Evolutionary conservation across 176 grass and related monocot genomes (phyloP).

Genomic region (Rhynchospora breviuscula): DNA sequence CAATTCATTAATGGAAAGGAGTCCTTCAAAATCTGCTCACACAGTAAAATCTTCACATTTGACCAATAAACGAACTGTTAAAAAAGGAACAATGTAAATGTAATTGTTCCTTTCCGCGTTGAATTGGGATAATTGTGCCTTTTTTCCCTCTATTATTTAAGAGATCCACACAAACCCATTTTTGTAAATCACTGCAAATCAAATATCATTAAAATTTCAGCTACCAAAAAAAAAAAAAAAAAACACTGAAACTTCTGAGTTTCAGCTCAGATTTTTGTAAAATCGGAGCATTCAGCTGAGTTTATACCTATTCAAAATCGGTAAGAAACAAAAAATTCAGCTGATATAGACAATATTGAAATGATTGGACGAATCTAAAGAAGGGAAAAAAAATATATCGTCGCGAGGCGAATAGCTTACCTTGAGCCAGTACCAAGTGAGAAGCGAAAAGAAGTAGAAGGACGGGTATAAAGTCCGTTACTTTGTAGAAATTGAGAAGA

Average conservation of each 20-base stretch:
- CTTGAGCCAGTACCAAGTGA: constrained; percentile 20
- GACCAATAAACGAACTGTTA: background rate
- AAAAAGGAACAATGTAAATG: no score
- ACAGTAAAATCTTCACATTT: background rate
- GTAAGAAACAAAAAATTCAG: no score
- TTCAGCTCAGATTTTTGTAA: background rate
- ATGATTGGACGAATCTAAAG: background rate
- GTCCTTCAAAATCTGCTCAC: background rate
- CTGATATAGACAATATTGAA: background rate
- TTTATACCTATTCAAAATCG: no score
- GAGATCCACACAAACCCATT: no score
- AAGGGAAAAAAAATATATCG: background rate
- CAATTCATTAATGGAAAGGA: background rate
- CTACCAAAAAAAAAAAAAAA: no score
- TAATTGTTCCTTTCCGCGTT: no score
- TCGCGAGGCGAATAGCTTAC: background rate
- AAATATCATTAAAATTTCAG: no score
- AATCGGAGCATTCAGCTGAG: background rate
- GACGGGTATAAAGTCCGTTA: background rate
- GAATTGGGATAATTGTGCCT: no score
- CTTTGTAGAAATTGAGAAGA: constrained; percentile 15
- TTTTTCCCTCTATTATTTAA: no score
- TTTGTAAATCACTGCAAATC: no score
- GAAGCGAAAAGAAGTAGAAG: constrained; percentile 3
- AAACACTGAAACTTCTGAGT: no score